Evolutionary conservation across 169 alveolate genomes (phyloP), one percentile per base, ranked within the genome.

Genomic region (Amoebophrya sp.): DNA sequence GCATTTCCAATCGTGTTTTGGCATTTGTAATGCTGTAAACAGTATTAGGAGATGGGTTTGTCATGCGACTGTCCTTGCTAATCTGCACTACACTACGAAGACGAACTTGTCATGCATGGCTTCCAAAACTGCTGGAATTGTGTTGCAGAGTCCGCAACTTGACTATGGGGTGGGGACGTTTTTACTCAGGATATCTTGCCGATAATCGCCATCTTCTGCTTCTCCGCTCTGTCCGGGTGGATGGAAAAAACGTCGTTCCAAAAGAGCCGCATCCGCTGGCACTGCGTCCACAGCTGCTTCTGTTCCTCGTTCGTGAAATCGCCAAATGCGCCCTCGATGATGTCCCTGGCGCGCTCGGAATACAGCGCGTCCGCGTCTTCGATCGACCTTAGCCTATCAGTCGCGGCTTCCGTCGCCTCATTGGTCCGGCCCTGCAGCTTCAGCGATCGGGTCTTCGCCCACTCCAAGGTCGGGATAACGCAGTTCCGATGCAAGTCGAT

Each of bases 241-340:
- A 66, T n/a, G 35, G 39, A 25, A n/a, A 66, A 66, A 1, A 66
- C 83, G 32, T 66, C 83, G 83, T 25, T 3, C 83, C 83, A 66
- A 25, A 7, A 66, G 32, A 66, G 1, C 18, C 18, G 1, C 83
- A 66, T 66, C 10, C 83, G 83, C 83, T 66, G 83, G 35, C 83
- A 66, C 83, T 66, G 83, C 35, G 83, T 66, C 83, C 83, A 66
- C 35, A 66, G 83, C 83, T 66, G 83, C 83, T 25, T 2, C 35
- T 66, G 83, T 25, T 66, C 83, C 83, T 66, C 83, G 83, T 66
- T 66, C 83, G 83, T 66, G 18, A 66, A 66, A 66, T 66, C 83
- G 10, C 83, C 83, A 25, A 66, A 66, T 25, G 83, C 83, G 35
- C 35, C 12, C 83, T 66, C 83, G 35, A 66, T 66, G 32, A 66